Evolutionary conservation across 2,329 filamentous ascomycete species (phyloP), one percentile per base, ranked within the genome.

Genomic region (Hymenoscyphus scutula): DNA sequence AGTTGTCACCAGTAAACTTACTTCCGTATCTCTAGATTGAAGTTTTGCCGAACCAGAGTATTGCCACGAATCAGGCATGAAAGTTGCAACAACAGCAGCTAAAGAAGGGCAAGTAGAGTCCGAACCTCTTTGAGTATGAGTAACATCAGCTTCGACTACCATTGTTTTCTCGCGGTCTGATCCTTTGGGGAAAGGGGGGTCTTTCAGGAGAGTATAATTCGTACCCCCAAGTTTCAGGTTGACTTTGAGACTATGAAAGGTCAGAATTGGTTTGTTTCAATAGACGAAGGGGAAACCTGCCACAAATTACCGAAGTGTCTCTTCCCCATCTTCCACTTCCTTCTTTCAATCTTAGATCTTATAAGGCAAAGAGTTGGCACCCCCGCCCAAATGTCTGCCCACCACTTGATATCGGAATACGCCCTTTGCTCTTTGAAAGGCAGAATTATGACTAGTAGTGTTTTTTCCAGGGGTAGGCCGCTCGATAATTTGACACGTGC

Each of bases 31-130:
- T 17, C 55, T 37, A 32, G 6, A 23, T 38, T 64, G 64, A 5
- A 61, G 48, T n/a, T 54, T 48, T 27, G 62, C 64, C 1, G 62
- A 62, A 4, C 29, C 60, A 10, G 58, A 41, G 37, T 61, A 66
- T 5, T 59, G 58, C 11, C 19, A 15, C 1, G 51, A 60, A 15
- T 7, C 2, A 3, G 59, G 25, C 2, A 56, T 41, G 8, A 10
- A 19, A 0, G 58, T 59, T 1, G 56, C 64, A 10, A 53, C 48
- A 29, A 53, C 48, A 13, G 7, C 19, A 1, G 48, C 48, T 6
- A 53, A 2, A 2, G 48, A 53, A 2, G 48, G 48, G 11, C 48
- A 53, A 5, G 7, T 29, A 7, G n/a, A 23, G 27, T 53, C 19
- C 5, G 48, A 53, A 15, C 19, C 7, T 2, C 2, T 29, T 11